A percentile compares a stretch with the other conserved stretches of the same genome.
These are phyloP conservation scores for Colletotrichum costaricense DNA, from an alignment of 2,329 filamentous ascomycete genomes.

Conservation along the genomic window DNA sequence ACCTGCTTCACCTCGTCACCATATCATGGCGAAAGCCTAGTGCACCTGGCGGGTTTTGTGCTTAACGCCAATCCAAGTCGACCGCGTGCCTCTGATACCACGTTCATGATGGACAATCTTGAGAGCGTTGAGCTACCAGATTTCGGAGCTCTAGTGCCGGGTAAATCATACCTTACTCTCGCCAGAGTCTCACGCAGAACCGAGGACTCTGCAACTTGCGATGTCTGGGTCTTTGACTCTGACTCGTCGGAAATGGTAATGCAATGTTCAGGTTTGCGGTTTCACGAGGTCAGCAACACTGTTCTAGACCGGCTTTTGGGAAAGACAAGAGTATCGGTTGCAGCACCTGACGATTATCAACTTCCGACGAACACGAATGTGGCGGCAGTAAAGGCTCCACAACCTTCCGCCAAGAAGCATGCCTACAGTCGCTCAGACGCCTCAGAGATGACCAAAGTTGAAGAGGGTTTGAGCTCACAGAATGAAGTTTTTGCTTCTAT, in stretches of 20 bases:
- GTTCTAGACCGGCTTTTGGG: not conserved
- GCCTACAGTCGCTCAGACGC: not conserved
- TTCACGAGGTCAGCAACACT: conserved; percentile 4
- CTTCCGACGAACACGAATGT: too few species aligned
- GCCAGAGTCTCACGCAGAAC: not conserved
- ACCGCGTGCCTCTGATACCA: not conserved
- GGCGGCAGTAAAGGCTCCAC: too few species aligned
- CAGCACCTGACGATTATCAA: too few species aligned
- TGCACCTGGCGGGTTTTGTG: not conserved
- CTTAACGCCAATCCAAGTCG: not conserved
- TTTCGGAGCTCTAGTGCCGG: not conserved
- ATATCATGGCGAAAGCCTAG: not conserved
- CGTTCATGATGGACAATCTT: conserved; percentile 15
- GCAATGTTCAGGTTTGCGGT: not conserved
- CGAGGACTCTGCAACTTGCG: not conserved
- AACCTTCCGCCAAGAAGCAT: too few species aligned
- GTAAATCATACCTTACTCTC: not conserved
- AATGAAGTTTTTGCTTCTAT: not conserved
- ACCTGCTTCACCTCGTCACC: not conserved
- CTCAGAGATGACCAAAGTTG: not conserved
- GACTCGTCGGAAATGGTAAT: not conserved
- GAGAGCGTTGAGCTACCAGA: not conserved
- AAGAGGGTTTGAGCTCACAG: not conserved
- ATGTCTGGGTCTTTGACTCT: conserved; percentile 8
- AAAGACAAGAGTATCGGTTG: not conserved